Percentiles rank a stretch among this genome's conserved stretches.
Evolutionary conservation across 257 asterid species (phyloP).

Genomic region (Fraxinus excelsior): DNA sequence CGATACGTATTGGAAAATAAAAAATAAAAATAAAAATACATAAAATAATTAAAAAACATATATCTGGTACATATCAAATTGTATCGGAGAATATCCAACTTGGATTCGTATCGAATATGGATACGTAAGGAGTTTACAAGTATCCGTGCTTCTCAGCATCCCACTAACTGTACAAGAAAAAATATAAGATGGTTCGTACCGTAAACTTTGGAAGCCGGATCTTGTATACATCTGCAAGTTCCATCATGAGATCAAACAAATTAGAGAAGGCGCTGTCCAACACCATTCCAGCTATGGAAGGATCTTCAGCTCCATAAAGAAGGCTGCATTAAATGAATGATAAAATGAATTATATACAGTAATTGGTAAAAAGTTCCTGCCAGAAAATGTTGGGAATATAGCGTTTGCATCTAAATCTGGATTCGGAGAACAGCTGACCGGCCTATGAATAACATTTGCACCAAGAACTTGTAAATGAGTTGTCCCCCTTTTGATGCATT

Average conservation of each 20-base stretch:
- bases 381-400: constrained; percentile 13
- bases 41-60: no score
- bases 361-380: constrained; percentile 14
- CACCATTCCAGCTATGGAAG: constrained; percentile 98
- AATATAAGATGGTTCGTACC: constrained; percentile 38
- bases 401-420: neutral
- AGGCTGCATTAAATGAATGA: constrained; percentile 61
- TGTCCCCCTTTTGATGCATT: neutral
- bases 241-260: constrained; percentile 92
- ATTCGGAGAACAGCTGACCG: neutral
- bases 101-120: no score
- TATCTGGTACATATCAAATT: no score
- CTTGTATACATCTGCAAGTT: constrained; percentile 90
- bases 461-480: neutral
- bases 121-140: no score
- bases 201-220: constrained; percentile 94
- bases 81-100: no score
- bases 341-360: constrained; percentile 17
- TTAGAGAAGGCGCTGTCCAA: constrained; percentile 98
- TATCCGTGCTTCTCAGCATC: neutral
- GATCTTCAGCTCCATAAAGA: constrained; percentile 97
- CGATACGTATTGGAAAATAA: no score
- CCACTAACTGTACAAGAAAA: constrained; percentile 17
- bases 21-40: no score
- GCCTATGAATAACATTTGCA: constrained; percentile 13